These are phyloP conservation scores for Boletus reticuloceps DNA, from an alignment of 768 basidiomycete species.

Conservation along the genomic window DNA sequence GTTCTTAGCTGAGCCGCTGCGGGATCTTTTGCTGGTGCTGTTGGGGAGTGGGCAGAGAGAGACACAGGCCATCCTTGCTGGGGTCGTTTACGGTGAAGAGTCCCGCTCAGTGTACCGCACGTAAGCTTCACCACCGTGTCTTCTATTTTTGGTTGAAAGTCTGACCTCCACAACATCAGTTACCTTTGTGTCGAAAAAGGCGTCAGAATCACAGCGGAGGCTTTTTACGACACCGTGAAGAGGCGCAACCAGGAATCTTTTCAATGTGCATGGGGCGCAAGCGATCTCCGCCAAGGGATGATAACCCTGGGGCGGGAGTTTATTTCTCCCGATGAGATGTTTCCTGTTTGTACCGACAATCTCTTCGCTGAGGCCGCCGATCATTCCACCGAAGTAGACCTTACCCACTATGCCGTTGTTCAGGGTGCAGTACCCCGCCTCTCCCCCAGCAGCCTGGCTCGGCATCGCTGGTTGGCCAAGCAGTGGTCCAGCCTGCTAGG, in stretches of 20 bases:
- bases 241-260: not conserved
- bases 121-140: not conserved
- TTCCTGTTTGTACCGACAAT: not conserved
- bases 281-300: not conserved
- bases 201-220: not conserved
- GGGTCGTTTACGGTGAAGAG: not conserved
- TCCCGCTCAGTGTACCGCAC: not conserved
- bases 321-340: not conserved
- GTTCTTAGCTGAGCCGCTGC: not conserved
- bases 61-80: not conserved
- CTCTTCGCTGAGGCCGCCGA: not conserved
- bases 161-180: not conserved
- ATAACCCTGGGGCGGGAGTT: not conserved
- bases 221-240: not conserved
- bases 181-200: not conserved
- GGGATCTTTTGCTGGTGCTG: not conserved
- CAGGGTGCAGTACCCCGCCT: not conserved
- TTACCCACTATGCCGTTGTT: not conserved
- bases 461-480: constrained; percentile 4
- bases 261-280: not conserved
- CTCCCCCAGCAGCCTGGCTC: not conserved
- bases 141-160: not conserved
- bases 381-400: constrained; percentile 4
- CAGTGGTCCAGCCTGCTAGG: not conserved
- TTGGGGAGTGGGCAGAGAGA: not conserved